Evolutionary conservation across 148 eudicot species (phyloP).

Genomic region (Rhododendron henanense): DNA sequence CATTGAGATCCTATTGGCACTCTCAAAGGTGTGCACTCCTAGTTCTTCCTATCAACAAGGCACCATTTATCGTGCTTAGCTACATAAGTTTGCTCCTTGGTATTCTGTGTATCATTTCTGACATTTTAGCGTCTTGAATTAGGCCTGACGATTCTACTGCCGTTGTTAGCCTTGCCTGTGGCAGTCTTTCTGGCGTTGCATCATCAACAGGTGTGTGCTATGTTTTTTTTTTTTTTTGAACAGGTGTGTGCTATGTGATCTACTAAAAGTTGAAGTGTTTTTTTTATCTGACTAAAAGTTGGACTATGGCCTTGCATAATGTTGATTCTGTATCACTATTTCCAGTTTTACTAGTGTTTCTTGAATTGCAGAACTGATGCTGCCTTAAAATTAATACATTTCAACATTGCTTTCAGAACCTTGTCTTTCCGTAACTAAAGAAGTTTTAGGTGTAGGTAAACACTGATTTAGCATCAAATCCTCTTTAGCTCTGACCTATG

Average conservation of each 20-base stretch:
- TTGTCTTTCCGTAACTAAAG: not conserved
- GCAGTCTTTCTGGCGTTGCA: conserved; percentile 71
- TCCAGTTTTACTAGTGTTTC: not conserved
- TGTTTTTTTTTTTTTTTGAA: no score
- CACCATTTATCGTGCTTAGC: not conserved
- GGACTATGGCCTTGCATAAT: not conserved
- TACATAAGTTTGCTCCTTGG: not conserved
- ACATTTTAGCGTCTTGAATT: conserved; percentile 12
- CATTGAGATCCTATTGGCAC: conserved; percentile 60
- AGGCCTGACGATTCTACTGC: conserved; percentile 66
- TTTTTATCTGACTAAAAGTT: not conserved
- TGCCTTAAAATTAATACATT: not conserved
- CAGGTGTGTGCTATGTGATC: conserved; percentile 34
- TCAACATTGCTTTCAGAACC: not conserved
- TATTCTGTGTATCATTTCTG: conserved; percentile 3
- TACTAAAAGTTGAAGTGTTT: not conserved
- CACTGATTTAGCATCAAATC: not conserved
- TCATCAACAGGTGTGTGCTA: conserved; percentile 61
- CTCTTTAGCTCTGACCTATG: not conserved
- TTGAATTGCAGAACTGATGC: not conserved
- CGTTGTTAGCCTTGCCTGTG: conserved; percentile 66
- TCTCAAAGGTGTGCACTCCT: conserved; percentile 50
- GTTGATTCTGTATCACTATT: not conserved
- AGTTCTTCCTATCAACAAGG: not conserved
- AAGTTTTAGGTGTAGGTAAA: not conserved